These are phyloP conservation scores for Kalmanozyma brasiliensis DNA, from an alignment of 1,284 basidiomycete genomes.

Conservation along the genomic window DNA sequence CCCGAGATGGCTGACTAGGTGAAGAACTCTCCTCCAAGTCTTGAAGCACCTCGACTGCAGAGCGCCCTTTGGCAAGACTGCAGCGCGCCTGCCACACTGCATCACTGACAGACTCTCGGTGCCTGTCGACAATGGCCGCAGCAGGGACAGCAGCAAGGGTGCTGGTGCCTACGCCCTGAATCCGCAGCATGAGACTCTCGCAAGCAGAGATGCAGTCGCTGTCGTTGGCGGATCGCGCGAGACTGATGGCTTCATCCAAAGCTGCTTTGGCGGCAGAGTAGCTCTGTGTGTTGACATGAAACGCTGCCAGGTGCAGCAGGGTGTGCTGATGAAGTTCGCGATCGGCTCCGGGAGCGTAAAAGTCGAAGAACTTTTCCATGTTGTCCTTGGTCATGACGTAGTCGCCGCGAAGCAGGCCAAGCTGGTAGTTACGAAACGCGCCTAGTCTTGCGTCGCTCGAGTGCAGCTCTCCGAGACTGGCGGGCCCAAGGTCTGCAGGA, in stretches of 20 bases:
- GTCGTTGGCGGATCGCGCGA: conserved; percentile 44
- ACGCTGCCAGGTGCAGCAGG: conserved; percentile 37
- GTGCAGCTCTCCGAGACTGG: background rate
- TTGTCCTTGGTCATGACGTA: conserved; percentile 42
- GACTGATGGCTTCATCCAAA: conserved; percentile 44
- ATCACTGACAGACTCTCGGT: conserved; percentile 13
- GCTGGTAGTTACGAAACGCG: conserved; percentile 39
- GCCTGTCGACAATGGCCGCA: background rate
- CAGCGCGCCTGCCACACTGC: conserved; percentile 29
- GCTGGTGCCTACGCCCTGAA: conserved; percentile 35
- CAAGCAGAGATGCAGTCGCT: conserved; percentile 44
- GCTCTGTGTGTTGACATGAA: conserved; percentile 37
- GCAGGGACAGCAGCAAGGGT: conserved; percentile 12
- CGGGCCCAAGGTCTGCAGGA: background rate
- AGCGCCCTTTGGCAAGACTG: conserved; percentile 19
- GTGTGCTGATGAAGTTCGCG: conserved; percentile 53
- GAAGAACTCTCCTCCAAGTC: conserved; percentile 14
- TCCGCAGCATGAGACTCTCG: conserved; percentile 37
- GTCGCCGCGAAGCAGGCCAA: conserved; percentile 40
- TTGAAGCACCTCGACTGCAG: conserved; percentile 27
- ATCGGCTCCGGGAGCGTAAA: conserved; percentile 47
- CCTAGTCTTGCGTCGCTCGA: conserved; percentile 23
- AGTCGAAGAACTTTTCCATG: conserved; percentile 51
- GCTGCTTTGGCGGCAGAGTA: conserved; percentile 39
- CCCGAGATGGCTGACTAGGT: conserved; percentile 22